A percentile compares a stretch with the other conserved stretches of the same genome.
These are phyloP conservation scores for Elsinoe batatas DNA, from an alignment of 2,329 filamentous ascomycete species.

Conservation along the genomic window DNA sequence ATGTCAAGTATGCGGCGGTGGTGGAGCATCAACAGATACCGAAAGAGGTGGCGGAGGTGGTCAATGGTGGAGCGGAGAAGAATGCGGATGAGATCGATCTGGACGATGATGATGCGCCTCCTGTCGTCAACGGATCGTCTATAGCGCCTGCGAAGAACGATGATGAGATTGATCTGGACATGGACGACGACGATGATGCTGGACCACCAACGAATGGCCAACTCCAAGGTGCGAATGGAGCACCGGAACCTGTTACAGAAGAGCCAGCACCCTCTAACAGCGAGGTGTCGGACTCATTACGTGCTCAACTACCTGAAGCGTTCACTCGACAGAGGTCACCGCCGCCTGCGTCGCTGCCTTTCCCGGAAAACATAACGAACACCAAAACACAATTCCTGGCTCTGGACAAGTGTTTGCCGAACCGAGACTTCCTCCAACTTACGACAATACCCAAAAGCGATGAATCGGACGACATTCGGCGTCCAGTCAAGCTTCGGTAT, in stretches of 20 bases:
- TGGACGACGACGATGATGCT: slow-evolving; percentile 25
- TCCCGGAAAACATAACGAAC: slow-evolving; percentile 66
- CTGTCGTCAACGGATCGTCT: background rate
- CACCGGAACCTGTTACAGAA: slow-evolving; percentile 20
- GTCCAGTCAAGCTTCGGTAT: slow-evolving; percentile 59
- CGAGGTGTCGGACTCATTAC: slow-evolving; percentile 53
- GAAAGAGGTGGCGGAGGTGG: slow-evolving; percentile 17
- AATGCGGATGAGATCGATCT: slow-evolving; percentile 28
- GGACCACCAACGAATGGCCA: slow-evolving; percentile 16
- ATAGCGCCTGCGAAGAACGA: slow-evolving; percentile 41
- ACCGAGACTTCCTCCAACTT: slow-evolving; percentile 73
- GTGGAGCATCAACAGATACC: slow-evolving; percentile 37
- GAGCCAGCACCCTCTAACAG: slow-evolving; percentile 3
- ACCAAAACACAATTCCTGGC: slow-evolving; percentile 74
- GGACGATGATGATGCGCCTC: slow-evolving; percentile 15
- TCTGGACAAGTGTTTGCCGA: slow-evolving; percentile 79
- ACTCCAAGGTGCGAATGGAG: slow-evolving; percentile 18
- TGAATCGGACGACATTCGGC: slow-evolving; percentile 22
- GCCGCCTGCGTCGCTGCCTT: slow-evolving; percentile 43
- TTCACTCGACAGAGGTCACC: slow-evolving; percentile 44
- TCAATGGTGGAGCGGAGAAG: slow-evolving; percentile 5
- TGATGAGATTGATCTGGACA: slow-evolving; percentile 54
- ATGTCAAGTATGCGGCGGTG: slow-evolving; percentile 71
- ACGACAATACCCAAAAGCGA: slow-evolving; percentile 48
- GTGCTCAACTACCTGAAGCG: slow-evolving; percentile 65